A percentile compares a stretch with the other conserved stretches of the same genome.
Conservation (phyloP, 257 asterid species). For the Cinchona pubescens region DNA sequence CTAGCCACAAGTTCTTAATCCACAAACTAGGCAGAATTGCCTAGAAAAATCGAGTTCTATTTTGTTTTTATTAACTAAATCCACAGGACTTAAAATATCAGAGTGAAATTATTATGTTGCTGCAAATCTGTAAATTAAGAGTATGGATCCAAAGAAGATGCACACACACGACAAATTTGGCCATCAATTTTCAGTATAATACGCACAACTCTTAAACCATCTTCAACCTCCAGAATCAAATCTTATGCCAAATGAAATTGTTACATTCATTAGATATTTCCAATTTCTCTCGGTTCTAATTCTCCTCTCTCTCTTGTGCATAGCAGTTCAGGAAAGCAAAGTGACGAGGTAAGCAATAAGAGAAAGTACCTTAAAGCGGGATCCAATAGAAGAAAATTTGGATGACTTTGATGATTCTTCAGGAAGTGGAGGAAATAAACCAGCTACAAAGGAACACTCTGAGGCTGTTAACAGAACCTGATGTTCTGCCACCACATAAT, state of each 20-base stretch:
- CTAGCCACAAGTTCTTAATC: background rate
- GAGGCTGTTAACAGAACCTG: slow-evolving; percentile 93
- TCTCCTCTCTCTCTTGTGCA: background rate
- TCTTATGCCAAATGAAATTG: background rate
- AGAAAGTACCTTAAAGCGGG: slow-evolving; percentile 83
- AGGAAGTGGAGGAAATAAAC: slow-evolving; percentile 91
- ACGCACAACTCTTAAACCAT: background rate
- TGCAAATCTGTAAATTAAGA: background rate
- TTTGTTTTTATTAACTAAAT: background rate
- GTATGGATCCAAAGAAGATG: background rate
- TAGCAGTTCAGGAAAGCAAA: background rate
- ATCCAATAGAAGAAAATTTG: slow-evolving; percentile 96
- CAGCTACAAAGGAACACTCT: slow-evolving; percentile 75
- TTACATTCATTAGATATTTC: background rate
- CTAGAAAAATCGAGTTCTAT: background rate
- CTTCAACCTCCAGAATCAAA: background rate
- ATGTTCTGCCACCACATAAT: slow-evolving; percentile 98
- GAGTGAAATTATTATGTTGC: background rate
- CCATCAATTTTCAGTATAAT: background rate
- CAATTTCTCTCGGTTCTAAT: background rate
- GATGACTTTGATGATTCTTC: slow-evolving; percentile 93
- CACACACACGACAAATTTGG: background rate
- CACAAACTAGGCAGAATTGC: background rate
- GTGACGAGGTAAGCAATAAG: background rate
- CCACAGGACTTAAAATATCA: background rate